These are phyloP conservation scores for Colletotrichum noveboracense DNA, from an alignment of 2,329 filamentous ascomycete species.

Conservation along the genomic window DNA sequence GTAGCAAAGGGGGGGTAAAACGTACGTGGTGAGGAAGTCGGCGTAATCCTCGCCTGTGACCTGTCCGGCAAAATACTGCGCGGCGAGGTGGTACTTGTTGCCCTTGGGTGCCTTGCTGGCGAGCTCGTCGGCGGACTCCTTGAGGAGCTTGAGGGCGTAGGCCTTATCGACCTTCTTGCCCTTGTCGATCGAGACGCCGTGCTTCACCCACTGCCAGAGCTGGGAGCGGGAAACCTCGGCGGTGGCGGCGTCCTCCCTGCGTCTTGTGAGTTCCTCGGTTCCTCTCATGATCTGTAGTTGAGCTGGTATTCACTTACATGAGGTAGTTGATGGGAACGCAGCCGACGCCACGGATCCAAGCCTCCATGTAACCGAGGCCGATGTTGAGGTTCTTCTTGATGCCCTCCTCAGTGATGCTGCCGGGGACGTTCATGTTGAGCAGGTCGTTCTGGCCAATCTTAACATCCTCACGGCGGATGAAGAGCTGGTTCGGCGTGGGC, in stretches of 20 bases:
- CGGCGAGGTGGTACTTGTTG: slow-evolving; percentile 90
- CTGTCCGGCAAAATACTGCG: slow-evolving; percentile 90
- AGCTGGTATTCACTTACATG: slow-evolving; percentile 64
- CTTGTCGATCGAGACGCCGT: slow-evolving; percentile 77
- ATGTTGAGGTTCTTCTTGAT: slow-evolving; percentile 99
- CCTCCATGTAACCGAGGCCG: slow-evolving; percentile 97
- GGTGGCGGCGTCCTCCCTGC: slow-evolving; percentile 89
- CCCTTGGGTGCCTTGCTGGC: slow-evolving; percentile 78
- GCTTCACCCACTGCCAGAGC: slow-evolving; percentile 93
- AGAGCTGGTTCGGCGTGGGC: slow-evolving; percentile 97
- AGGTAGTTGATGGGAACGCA: slow-evolving; percentile 98
- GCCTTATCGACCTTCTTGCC: slow-evolving; percentile 93
- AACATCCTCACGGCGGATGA: slow-evolving; percentile 84
- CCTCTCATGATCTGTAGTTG: background rate
- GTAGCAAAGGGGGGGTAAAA: slow-evolving; percentile 20
- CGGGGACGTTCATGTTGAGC: slow-evolving; percentile 97
- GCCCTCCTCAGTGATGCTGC: slow-evolving; percentile 88
- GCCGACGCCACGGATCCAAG: slow-evolving; percentile 92
- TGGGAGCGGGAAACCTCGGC: slow-evolving; percentile 94
- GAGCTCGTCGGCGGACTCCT: slow-evolving; percentile 82
- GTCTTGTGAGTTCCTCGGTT: background rate
- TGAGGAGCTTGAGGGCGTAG: slow-evolving; percentile 84
- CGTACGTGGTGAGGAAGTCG: slow-evolving; percentile 88
- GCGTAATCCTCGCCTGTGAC: slow-evolving; percentile 97
- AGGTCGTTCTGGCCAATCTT: slow-evolving; percentile 86